Percentiles rank a stretch among this genome's conserved stretches.
Conservation (phyloP, 306 rosid species). For the Dryas octopetala region DNA sequence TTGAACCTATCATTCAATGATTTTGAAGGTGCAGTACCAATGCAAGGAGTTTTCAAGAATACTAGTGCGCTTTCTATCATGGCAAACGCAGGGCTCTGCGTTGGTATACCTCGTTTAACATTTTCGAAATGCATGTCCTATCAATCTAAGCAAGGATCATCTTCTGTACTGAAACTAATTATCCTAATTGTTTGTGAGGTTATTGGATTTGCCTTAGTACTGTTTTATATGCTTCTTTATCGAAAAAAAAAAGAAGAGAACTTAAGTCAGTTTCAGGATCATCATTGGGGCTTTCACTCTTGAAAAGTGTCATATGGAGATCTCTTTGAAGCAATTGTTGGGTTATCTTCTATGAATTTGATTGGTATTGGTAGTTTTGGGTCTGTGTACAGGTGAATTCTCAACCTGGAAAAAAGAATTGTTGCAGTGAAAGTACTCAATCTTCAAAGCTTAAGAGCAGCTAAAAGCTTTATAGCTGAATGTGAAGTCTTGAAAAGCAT, state of each 20-base stretch:
- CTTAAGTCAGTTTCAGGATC: neutral
- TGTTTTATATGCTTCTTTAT: neutral
- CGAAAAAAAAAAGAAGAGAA: neutral
- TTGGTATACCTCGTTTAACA: conserved; percentile 15
- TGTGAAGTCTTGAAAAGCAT: neutral
- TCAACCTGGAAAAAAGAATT: neutral
- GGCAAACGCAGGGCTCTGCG: conserved; percentile 24
- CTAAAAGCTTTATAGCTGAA: conserved; percentile 20
- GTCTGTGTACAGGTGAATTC: no score
- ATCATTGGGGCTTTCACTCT: neutral
- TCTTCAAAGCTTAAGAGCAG: conserved; percentile 13
- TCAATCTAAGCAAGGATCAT: neutral
- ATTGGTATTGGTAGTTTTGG: no score
- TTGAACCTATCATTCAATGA: no score
- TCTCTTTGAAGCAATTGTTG: conserved; percentile 26
- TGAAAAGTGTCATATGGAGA: conserved; percentile 24
- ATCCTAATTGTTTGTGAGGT: conserved; percentile 7
- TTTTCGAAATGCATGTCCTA: conserved; percentile 7
- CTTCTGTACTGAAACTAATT: conserved; percentile 1
- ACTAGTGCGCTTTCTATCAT: neutral
- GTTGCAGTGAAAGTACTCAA: conserved; percentile 37
- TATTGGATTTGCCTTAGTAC: neutral
- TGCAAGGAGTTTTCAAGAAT: conserved; percentile 27
- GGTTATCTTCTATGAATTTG: conserved; percentile 21
- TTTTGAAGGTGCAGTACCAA: neutral